phyloP scores from a whole-genome alignment of 202 grass and related monocot genomes.

The Carex arenaria region DNA sequence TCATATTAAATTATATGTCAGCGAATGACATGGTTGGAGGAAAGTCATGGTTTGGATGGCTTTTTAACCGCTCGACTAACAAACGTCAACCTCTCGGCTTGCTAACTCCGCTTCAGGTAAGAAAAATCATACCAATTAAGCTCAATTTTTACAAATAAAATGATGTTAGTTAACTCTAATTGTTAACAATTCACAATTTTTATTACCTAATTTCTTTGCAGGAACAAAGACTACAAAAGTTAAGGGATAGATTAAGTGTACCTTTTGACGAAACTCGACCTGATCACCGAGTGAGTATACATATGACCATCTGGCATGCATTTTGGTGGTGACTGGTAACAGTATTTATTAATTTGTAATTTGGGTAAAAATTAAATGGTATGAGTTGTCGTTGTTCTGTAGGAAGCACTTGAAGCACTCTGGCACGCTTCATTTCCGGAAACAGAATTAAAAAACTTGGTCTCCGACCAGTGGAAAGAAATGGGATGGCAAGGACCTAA shows the following conservation, averaged over 20 bases:
- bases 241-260: conserved; percentile 82
- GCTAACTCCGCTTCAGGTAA: conserved; percentile 63
- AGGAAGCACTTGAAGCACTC: conserved; percentile 76
- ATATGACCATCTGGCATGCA: background rate
- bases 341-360: background rate
- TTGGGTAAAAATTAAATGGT: background rate
- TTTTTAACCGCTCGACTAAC: conserved; percentile 67
- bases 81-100: conserved; percentile 48
- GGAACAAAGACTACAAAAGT: conserved; percentile 65
- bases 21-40: conserved; percentile 86
- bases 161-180: background rate
- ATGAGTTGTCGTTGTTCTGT: background rate
- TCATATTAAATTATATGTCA: conserved; percentile 9
- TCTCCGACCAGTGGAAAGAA: conserved; percentile 94
- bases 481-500: conserved; percentile 92
- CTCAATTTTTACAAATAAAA: background rate
- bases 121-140: background rate
- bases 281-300: conserved; percentile 60
- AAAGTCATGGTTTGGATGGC: conserved; percentile 75
- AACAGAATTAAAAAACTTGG: conserved; percentile 51
- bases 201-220: conserved; percentile 23
- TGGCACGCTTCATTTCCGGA: conserved; percentile 75
- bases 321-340: background rate
- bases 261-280: conserved; percentile 66
- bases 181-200: background rate